These are phyloP conservation scores for Pterocarpus macrocarpus DNA, from an alignment of 306 rosid genomes.

Conservation along the genomic window DNA sequence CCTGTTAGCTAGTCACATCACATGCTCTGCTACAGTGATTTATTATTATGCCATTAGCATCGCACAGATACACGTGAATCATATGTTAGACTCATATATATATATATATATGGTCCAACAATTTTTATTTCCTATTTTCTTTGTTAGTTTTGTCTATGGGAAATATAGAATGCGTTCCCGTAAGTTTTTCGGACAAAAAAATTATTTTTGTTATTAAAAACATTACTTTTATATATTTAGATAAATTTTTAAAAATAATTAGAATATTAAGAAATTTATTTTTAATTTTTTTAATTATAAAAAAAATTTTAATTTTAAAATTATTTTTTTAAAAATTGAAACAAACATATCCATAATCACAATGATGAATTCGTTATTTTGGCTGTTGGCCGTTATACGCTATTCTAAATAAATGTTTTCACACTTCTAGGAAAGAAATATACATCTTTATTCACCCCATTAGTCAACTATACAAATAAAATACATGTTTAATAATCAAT, in stretches of 20 bases:
- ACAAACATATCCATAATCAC: background rate
- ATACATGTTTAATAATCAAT: background rate
- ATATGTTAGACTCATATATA: background rate
- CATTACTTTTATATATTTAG: no score
- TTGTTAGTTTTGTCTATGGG: background rate
- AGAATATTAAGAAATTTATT: no score
- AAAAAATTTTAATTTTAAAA: no score
- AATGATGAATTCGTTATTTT: slow-evolving; percentile 26
- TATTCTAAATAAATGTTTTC: background rate
- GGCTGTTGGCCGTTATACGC: slow-evolving; percentile 34
- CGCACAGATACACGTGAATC: slow-evolving; percentile 1
- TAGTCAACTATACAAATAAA: slow-evolving; percentile 26
- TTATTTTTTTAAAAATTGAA: no score
- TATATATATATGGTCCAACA: no score
- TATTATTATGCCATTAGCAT: slow-evolving; percentile 7
- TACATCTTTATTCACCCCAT: background rate
- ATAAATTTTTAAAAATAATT: no score
- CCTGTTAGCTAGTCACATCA: background rate
- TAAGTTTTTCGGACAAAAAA: no score
- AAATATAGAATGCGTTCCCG: no score
- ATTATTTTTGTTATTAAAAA: no score
- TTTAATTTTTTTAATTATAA: no score
- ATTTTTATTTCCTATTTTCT: background rate
- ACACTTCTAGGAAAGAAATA: background rate
- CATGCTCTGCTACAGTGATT: slow-evolving; percentile 28